Base-by-base conservation (phyloP, 371 early-diverging fungal genomes). In the Apophysomyces ossiformis region DNA sequence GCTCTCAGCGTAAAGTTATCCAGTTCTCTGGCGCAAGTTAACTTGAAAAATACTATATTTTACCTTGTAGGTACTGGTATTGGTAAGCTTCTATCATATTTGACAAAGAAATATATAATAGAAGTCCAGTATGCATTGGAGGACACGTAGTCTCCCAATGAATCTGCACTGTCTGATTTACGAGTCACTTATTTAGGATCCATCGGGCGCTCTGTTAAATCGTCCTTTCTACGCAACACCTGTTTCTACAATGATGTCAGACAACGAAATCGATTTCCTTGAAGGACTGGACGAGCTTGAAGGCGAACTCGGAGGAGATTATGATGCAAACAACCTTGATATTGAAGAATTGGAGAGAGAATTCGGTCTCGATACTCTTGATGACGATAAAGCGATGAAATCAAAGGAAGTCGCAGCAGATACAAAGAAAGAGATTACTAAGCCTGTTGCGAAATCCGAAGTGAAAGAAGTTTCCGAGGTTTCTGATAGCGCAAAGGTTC, bases 181-280 rank as follows among this genome's bases (percentile, higher is more conserved):
- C 32, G 3, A 26, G 32, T 26, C 32, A 26, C 32, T 26, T 26
- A 2, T 26, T 26, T 26, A 26, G 32, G 2, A 26, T 3, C 32
- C 32, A 26, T 26, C 2, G 32, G 32, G 32, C 32, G 32, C 32
- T 26, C 32, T 3, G 32, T 26, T 26, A 26, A 26, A 26, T 47
- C n/a, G 9, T 47, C n/a, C 11, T 46, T n/a, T 46, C 18, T 46
- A 8, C 8, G 1, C n/a, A 9, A n/a, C 16, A 9, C 5, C 54
- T 18, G 32, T 26, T 26, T 26, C 32, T 26, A 26, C 32, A 1
- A 50, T 50, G 54, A 50, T 50, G 21, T 50, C 54, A 21, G 54
- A 50, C 21, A 50, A 50, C 54, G 54, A 50, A 50, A 50, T 50
- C 54, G 54, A 50, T 21, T 50, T 50, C 2, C 54, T 50, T 50